Evolutionary conservation across 768 basidiomycete species (phyloP), one percentile per base, ranked within the genome.

Genomic region (Vararia minispora): DNA sequence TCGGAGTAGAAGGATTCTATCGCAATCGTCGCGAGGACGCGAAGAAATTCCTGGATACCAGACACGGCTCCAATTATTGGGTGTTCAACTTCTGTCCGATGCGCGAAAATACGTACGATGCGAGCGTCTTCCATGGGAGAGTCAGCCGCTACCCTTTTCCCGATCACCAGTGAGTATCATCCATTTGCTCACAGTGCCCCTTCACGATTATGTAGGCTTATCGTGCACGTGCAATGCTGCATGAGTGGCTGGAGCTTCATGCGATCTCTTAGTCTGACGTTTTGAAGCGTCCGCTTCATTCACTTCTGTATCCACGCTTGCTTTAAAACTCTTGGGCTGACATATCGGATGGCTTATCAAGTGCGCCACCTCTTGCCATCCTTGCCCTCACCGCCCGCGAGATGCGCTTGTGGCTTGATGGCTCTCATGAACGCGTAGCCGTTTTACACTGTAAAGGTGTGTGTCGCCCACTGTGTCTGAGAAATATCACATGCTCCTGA

Each of bases 381-480:
- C 65, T 94, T 45, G 71, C 81, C 50, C 66, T 90, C 9, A 71
- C 76, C 5, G 76, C 78, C 0, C 65, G 79, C 17, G 86, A 88
- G 55, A 85, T 90, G 56, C 66, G 66, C 26, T 58, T 65, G 6
- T 91, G 85, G 85, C 61, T 91, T 1, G 62, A 66, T 23, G 76
- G 69, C 0, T 74, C 77, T 7, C 60, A 66, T 2, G 71, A 82
- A 3, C 62, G 80, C 25, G 79, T 90, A 5, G 78, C 76, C 3
- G 88, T 89, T 5, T 64, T 91, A 0, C 89, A 91, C 48, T 91
- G 88, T 56, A 91, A 91, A 73, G 88, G 84, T 74, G 53, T 35
- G 50, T 14, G 7, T 10, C 16, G 17, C 14, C 28, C 4, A n/a
- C n/a, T n/a, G 12, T 30, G 13, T 13, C 23, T 38, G 10, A 2